Evolutionary conservation across 768 basidiomycete species (phyloP), one percentile per base, ranked within the genome.

Genomic region (Amanita thiersii): DNA sequence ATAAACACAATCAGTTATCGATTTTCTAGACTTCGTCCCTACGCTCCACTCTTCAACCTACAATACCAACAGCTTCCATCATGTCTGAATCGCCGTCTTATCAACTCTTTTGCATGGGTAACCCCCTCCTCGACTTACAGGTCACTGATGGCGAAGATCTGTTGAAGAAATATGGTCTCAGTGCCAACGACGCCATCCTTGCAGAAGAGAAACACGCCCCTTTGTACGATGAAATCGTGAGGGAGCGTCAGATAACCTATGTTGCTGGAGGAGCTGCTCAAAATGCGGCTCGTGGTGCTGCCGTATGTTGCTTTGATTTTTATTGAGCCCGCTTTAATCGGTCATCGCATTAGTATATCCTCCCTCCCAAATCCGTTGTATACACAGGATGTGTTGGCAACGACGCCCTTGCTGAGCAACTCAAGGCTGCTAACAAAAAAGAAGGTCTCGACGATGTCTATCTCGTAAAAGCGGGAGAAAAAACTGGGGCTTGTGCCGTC

Each of bases 181-280:
- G 89, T 57, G 72, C 91, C 40, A 93, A 99, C 69, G 88, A 99
- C 61, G 94, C 96, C 34, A 92, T 97, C 61, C 75, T 99, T 43
- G 94, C 93, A 1, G 84, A 82, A 50, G 84, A 82, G 46, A 86
- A 90, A 63, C 94, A 98, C 50, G 65, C 72, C 43, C 71, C 79
- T n/a, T 79, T 98, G 92, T 99, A 98, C 62, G 84, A 86, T 2
- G 91, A 98, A 52, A 62, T 97, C 48, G 77, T 85, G 34, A 74
- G 73, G 45, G 72, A 89, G 46, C 63, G 86, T 61, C 53, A 83
- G 46, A 75, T 90, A 39, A 82, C 81, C 38, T 99, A 92, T 55
- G 93, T 98, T 40, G 94, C 96, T 40, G 96, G 96, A 46, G 96
- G 96, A 54, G 94, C 96, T 20, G 79, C 89, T 20, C 96, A 99